Conservation (phyloP, 75 land plant species). For the Cunninghamia lanceolata region DNA sequence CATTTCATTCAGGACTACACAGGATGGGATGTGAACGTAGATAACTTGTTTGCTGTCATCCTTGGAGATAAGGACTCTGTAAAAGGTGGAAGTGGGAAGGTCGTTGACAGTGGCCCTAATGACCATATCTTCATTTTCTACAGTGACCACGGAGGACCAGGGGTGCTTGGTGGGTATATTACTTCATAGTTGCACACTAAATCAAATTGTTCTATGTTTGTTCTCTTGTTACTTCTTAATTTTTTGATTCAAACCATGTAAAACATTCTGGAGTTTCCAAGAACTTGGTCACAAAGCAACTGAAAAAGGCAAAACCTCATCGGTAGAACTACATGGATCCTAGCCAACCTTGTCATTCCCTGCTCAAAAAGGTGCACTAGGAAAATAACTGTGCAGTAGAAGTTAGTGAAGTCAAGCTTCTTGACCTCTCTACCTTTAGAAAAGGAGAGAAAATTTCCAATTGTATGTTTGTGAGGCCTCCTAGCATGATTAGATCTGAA, state of each 20-base stretch:
- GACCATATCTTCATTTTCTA: slow-evolving; percentile 89
- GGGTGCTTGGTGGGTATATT: slow-evolving; percentile 73
- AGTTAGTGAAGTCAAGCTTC: not conserved
- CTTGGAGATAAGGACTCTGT: slow-evolving; percentile 82
- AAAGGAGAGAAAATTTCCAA: not conserved
- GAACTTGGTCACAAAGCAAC: not conserved
- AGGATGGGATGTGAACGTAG: slow-evolving; percentile 65
- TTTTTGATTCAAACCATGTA: not conserved
- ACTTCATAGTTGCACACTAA: not conserved
- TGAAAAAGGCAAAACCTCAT: not conserved
- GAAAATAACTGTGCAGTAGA: not conserved
- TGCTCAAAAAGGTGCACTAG: not conserved
- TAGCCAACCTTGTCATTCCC: not conserved
- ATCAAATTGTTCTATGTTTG: not conserved
- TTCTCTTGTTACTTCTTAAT: not conserved
- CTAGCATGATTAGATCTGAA: not conserved
- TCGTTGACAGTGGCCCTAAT: slow-evolving; percentile 83
- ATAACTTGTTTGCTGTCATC: slow-evolving; percentile 77
- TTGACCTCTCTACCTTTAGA: not conserved
- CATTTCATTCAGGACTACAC: slow-evolving; percentile 68
- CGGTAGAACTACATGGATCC: not conserved
- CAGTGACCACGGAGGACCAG: slow-evolving; percentile 90
- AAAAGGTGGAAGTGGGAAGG: slow-evolving; percentile 88
- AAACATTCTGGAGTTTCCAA: not conserved
- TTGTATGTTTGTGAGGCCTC: not conserved